A percentile compares a stretch with the other conserved stretches of the same genome.
Evolutionary conservation across 2,329 filamentous ascomycete species (phyloP).

Genomic region (Penicillium hordei): DNA sequence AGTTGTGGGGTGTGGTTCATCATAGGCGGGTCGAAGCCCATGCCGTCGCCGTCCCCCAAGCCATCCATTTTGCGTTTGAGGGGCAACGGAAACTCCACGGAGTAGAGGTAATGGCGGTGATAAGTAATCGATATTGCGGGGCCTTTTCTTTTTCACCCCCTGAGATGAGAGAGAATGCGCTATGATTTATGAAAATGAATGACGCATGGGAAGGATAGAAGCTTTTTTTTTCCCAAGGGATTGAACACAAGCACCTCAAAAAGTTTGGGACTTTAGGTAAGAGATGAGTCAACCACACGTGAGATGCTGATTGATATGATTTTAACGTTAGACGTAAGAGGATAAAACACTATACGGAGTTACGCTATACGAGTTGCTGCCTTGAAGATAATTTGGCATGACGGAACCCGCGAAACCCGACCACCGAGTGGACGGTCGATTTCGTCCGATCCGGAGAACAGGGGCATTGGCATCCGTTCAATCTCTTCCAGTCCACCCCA

Average conservation of each 20-base stretch:
- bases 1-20: slow-evolving; percentile 67
- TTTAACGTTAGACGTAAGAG: background rate
- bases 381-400: slow-evolving; percentile 16
- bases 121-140: slow-evolving; percentile 20
- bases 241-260: background rate
- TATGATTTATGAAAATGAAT: slow-evolving; percentile 7
- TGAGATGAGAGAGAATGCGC: slow-evolving; percentile 5
- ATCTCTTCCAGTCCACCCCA: background rate
- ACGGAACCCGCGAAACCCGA: slow-evolving; percentile 23
- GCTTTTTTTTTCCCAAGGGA: background rate
- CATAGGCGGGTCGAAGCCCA: slow-evolving; percentile 50
- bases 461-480: background rate
- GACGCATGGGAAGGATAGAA: slow-evolving; percentile 15
- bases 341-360: background rate
- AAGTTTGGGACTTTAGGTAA: slow-evolving; percentile 2
- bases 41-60: slow-evolving; percentile 40
- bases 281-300: slow-evolving; percentile 9
- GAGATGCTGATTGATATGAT: background rate
- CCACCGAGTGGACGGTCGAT: slow-evolving; percentile 15
- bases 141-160: slow-evolving; percentile 4
- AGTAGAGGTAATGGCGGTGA: slow-evolving; percentile 20
- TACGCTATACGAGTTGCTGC: background rate
- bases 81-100: slow-evolving; percentile 18
- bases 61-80: slow-evolving; percentile 33
- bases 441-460: slow-evolving; percentile 10